phyloP scores from a whole-genome alignment of 2,329 filamentous ascomycete species.

The Penicillium psychrosexuale region DNA sequence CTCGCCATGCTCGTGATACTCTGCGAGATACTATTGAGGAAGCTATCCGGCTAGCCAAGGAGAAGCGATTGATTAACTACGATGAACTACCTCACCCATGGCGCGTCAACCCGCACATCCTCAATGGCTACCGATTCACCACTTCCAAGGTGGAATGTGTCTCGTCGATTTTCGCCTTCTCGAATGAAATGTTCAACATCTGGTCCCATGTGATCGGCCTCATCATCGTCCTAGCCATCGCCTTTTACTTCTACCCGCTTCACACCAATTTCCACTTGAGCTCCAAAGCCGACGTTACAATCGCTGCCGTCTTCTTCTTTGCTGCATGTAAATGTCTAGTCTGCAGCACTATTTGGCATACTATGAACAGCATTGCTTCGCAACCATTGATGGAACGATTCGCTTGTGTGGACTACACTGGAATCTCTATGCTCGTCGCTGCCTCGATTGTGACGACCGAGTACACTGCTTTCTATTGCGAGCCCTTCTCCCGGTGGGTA shows the following conservation, averaged over 20 bases:
- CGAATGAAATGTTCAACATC: conserved; percentile 95
- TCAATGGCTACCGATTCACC: conserved; percentile 86
- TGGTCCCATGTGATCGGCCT: conserved; percentile 93
- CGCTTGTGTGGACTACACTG: conserved; percentile 96
- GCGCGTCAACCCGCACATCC: conserved; percentile 92
- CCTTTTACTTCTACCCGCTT: conserved; percentile 93
- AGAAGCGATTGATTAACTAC: conserved; percentile 81
- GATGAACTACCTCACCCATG: conserved; percentile 88
- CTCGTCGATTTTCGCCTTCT: conserved; percentile 74
- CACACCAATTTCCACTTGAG: conserved; percentile 82
- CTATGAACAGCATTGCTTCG: conserved; percentile 95
- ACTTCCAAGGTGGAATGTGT: conserved; percentile 89
- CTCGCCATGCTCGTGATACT: conserved; percentile 75
- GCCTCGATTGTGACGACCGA: conserved; percentile 97
- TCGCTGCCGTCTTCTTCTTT: conserved; percentile 93
- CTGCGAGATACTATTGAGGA: conserved; percentile 81
- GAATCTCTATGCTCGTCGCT: conserved; percentile 87
- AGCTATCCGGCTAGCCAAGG: conserved; percentile 70
- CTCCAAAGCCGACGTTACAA: conserved; percentile 82
- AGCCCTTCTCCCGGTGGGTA: conserved; percentile 77
- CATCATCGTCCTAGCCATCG: conserved; percentile 79
- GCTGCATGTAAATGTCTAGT: conserved; percentile 91
- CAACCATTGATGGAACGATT: conserved; percentile 88
- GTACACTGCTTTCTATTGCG: conserved; percentile 98
- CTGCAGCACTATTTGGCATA: conserved; percentile 97